Evolutionary conservation across 352 stramenopile genomes (phyloP).

Genomic region (Phytophthora ohioensis): DNA sequence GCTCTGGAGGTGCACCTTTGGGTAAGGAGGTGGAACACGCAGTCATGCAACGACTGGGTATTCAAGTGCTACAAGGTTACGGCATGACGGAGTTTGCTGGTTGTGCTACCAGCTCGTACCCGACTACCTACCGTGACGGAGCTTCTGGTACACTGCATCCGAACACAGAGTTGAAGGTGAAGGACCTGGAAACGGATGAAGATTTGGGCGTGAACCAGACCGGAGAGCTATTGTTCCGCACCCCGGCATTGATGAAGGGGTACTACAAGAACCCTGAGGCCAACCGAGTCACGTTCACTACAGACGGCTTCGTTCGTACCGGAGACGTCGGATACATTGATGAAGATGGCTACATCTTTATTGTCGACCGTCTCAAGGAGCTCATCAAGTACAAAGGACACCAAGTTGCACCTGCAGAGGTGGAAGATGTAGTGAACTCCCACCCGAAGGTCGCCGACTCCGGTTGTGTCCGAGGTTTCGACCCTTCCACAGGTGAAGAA

Average conservation of each 20-base stretch:
- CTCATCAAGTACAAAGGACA: slow-evolving; percentile 96
- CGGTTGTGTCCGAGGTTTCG: slow-evolving; percentile 59
- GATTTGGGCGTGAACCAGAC: slow-evolving; percentile 45
- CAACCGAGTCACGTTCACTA: slow-evolving; percentile 77
- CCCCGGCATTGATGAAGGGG: slow-evolving; percentile 93
- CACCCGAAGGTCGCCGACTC: slow-evolving; percentile 63
- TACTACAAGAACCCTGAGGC: slow-evolving; percentile 92
- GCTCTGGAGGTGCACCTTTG: slow-evolving; percentile 87
- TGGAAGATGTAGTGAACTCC: slow-evolving; percentile 92
- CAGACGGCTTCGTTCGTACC: slow-evolving; percentile 88
- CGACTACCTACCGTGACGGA: slow-evolving; percentile 28
- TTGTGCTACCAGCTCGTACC: slow-evolving; percentile 62
- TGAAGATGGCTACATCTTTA: slow-evolving; percentile 93
- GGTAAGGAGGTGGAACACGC: slow-evolving; percentile 77
- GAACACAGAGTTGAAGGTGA: slow-evolving; percentile 61
- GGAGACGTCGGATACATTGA: slow-evolving; percentile 94
- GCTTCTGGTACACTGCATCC: slow-evolving; percentile 58
- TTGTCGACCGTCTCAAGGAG: slow-evolving; percentile 95
- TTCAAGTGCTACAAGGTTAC: slow-evolving; percentile 57
- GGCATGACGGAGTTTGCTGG: slow-evolving; percentile 70
- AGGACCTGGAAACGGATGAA: slow-evolving; percentile 51
- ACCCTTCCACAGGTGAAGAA: slow-evolving; percentile 77
- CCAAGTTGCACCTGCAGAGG: slow-evolving; percentile 92
- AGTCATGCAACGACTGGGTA: slow-evolving; percentile 65
- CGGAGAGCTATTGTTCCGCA: slow-evolving; percentile 89